A percentile compares a stretch with the other conserved stretches of the same genome.
These are phyloP conservation scores for Camellia granthamiana DNA, from an alignment of 148 eudicot species.

Conservation along the genomic window DNA sequence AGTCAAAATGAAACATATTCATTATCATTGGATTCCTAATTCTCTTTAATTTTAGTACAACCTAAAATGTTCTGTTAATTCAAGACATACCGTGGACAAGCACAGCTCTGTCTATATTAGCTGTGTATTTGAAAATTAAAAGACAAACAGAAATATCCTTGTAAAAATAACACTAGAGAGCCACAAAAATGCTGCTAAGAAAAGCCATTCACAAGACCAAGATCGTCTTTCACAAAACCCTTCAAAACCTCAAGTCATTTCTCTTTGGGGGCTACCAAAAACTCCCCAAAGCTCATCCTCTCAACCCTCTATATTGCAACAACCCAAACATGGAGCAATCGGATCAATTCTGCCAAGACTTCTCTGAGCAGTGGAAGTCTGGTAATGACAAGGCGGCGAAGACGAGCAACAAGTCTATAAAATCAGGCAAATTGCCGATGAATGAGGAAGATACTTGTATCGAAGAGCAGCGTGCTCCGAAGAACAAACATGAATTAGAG, in stretches of 20 bases:
- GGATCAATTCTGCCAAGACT: slow-evolving; percentile 29
- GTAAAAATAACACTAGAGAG: slow-evolving; percentile 21
- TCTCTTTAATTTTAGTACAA: slow-evolving; percentile 5
- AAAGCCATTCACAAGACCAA: slow-evolving; percentile 54
- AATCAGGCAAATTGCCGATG: slow-evolving; percentile 9
- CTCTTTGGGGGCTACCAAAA: slow-evolving; percentile 39
- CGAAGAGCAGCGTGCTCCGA: slow-evolving; percentile 9
- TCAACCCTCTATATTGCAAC: slow-evolving; percentile 35
- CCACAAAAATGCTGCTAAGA: slow-evolving; percentile 49
- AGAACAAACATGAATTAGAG: slow-evolving; percentile 10
- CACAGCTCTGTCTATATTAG: slow-evolving; percentile 19
- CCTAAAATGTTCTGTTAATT: background rate
- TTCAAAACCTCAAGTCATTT: slow-evolving; percentile 48
- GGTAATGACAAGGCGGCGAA: slow-evolving; percentile 13
- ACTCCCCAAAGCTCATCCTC: slow-evolving; percentile 36
- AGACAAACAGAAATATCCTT: background rate
- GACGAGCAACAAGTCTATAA: background rate
- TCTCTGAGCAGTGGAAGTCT: slow-evolving; percentile 29
- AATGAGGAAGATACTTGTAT: slow-evolving; percentile 17
- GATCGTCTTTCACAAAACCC: slow-evolving; percentile 46
- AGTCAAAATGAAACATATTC: slow-evolving; percentile 15
- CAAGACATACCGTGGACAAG: background rate
- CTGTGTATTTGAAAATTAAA: slow-evolving; percentile 15
- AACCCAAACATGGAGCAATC: slow-evolving; percentile 30
- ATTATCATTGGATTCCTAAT: slow-evolving; percentile 14